Base-by-base conservation (phyloP, 2,329 filamentous ascomycete species). In the Plenodomus tracheiphilus region DNA sequence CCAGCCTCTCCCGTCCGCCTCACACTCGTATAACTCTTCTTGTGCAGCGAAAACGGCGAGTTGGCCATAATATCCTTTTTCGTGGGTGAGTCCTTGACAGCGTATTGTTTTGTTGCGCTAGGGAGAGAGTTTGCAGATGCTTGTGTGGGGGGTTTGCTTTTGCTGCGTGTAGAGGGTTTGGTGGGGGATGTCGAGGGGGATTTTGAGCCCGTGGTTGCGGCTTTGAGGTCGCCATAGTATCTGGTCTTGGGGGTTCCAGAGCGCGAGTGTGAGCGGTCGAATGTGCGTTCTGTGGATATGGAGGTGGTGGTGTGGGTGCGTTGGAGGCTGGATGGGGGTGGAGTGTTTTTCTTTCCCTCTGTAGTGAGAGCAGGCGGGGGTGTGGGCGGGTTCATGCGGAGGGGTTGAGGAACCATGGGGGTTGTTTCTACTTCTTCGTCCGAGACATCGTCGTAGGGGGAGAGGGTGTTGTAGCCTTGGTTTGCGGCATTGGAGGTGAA, bases 201-300 rank as follows among this genome's bases (percentile, higher is more conserved):
- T 21, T 53, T 48, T 32, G 54, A 59, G 18, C 69, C 63, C 7
- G 67, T 58, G 3, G 69, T 74, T 1, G 77, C 76, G 3, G 75
- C 69, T 39, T 73, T 71, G 9, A 80, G 69, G 51, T 79, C 75
- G 22, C 76, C 76, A 55, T 79, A 80, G 60, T 74, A 76, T 19
- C 73, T 73, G 35, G 67, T 59, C 49, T 76, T 77, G 3, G 75
- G 74, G 4, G 72, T 72, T 4, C 54, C 57, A 16, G 58, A 53
- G 13, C 60, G 62, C 3, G 59, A 68, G 25, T 56, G 61, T 4
- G 66, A 65, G 46, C 62, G 65, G 17, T 48, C 65, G 49, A 68
- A 66, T 0, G 68, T 68, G 10, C 62, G 53, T 7, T 68, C 61
- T 11, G 59, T 64, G n/a, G 62, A 66, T 3, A 67, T 56, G 0